Evolutionary conservation across 2,329 filamentous ascomycete genomes (phyloP).

Genomic region (Cladobotryum protrusum): DNA sequence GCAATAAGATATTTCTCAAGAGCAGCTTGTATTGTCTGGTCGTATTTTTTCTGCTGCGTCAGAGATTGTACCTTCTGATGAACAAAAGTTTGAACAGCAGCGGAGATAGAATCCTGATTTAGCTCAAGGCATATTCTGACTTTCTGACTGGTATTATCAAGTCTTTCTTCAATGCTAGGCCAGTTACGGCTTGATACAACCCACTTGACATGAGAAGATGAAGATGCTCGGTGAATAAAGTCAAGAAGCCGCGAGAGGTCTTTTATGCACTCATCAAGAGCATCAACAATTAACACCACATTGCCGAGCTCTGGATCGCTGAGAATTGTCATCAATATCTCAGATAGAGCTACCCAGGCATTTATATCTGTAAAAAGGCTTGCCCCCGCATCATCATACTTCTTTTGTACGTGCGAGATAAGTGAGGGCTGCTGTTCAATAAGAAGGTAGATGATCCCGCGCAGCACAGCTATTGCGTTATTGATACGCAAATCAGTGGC

Average conservation of each 20-base stretch:
- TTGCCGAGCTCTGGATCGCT: conserved; percentile 23
- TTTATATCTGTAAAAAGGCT: no score
- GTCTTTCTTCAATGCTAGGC: conserved; percentile 27
- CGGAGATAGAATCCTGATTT: conserved; percentile 27
- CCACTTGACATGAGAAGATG: conserved; percentile 30
- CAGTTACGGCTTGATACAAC: conserved; percentile 39
- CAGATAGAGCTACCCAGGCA: conserved; percentile 29
- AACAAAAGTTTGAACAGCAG: conserved; percentile 34
- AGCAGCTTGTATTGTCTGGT: not conserved
- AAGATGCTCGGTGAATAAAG: conserved; percentile 4
- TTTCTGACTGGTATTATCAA: conserved; percentile 18
- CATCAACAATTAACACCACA: conserved; percentile 36
- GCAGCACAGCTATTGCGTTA: no score
- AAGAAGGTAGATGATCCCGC: no score
- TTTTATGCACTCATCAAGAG: conserved; percentile 34
- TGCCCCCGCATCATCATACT: no score
- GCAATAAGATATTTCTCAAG: conserved; percentile 15
- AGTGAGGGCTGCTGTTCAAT: no score
- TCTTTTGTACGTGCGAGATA: no score
- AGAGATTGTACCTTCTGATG: conserved; percentile 25
- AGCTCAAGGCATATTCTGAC: conserved; percentile 29
- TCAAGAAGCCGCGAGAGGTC: not conserved
- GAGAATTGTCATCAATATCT: conserved; percentile 35
- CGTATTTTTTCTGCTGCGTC: conserved; percentile 12
- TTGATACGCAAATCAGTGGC: no score